Evolutionary conservation across 371 early-diverging fungal species (phyloP), one percentile per base, ranked within the genome.

Genomic region (Mortierella sp.): DNA sequence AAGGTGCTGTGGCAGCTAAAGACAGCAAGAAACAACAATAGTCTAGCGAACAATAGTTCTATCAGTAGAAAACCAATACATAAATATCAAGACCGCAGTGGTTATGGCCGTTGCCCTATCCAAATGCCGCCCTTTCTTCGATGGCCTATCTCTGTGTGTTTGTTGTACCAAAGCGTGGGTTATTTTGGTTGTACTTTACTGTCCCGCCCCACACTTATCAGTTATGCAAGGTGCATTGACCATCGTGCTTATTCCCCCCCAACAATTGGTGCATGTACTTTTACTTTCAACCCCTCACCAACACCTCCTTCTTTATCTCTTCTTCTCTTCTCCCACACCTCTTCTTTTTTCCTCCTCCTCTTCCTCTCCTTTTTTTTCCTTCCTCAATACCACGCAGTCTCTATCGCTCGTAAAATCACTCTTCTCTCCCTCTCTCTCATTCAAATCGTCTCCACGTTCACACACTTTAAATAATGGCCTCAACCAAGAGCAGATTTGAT

Each of bases 401-500:
- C 11, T 16, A 15, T 45, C 16, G 11, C 11, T 16, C 16, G 11
- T 45, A 4, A 11, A 45, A 16, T 45, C 45, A 11, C 9, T 16
- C 4, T 45, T 45, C 45, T 16, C 16, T 45, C 16, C 16, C 11
- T 45, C 59, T 19, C 47, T 48, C 47, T 62, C 53, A 48, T 22
- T 41, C 43, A n/a, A 6, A 11, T 40, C 7, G 1, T 47, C 38
- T 21, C 1, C 43, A 48, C 13, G 6, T 52, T 6, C 52, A 53
- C 22, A 19, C 65, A 73, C 36, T 28, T 19, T 7, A 52, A 52
- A 52, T 28, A 40, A 70, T 73, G 73, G 59, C 70, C 3, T 69
- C 69, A 15, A 45, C 66, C 22, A 65, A 72, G 16, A 78, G 65
- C 60, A 65, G 58, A 33, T 63, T 73, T 45, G 74, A 78, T n/a